Evolutionary conservation across 257 asterid genomes (phyloP).

Genomic region (Coffea canephora): DNA sequence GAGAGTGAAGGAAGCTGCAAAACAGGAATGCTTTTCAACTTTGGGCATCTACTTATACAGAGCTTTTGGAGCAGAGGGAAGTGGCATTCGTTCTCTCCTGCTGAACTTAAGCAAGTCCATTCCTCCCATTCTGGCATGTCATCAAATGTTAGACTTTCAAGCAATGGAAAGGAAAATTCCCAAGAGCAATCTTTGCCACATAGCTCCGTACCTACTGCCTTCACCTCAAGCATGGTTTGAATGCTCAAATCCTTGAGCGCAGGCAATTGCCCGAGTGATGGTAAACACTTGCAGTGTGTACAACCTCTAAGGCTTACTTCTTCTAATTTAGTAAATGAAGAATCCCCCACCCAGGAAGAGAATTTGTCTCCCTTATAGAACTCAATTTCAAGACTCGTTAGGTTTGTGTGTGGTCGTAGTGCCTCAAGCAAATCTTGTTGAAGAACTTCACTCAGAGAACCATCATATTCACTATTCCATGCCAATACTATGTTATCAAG

Average conservation of each 20-base stretch:
- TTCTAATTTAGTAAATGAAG: no score
- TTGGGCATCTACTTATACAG: conserved; percentile 15
- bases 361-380: conserved; percentile 10
- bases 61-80: conserved; percentile 19
- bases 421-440: conserved; percentile 19
- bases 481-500: conserved; percentile 15
- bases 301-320: no score
- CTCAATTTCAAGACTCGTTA: conserved; percentile 7
- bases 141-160: conserved; percentile 22
- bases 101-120: conserved; percentile 11
- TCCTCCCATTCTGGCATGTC: conserved; percentile 30
- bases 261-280: no score
- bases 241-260: no score
- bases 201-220: no score
- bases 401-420: conserved; percentile 12
- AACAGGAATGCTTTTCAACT: conserved; percentile 6
- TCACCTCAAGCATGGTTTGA: no score
- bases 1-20: conserved; percentile 10
- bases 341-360: no score
- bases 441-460: conserved; percentile 2
- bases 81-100: not conserved
- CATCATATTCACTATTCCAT: not conserved
- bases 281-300: no score
- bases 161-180: conserved; percentile 14
- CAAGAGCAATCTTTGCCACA: no score